These are phyloP conservation scores for Sambucus nigra DNA, from an alignment of 129 eudicot genomes.

Conservation along the genomic window DNA sequence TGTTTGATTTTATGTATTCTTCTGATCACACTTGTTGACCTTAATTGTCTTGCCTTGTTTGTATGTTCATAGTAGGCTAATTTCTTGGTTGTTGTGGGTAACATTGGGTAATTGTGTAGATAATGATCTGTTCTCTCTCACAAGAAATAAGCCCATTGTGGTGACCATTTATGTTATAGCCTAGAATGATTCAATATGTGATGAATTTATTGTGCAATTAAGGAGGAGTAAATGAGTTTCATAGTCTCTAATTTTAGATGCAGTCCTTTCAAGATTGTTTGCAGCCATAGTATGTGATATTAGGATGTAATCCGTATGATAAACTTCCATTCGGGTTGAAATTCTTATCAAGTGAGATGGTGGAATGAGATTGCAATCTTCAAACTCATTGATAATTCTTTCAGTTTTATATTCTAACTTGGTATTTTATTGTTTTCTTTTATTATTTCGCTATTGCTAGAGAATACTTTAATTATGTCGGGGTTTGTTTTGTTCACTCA, in stretches of 20 bases:
- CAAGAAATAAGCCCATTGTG: slow-evolving; percentile 31
- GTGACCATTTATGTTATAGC: slow-evolving; percentile 44
- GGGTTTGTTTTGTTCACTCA: no score
- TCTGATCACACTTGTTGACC: slow-evolving; percentile 25
- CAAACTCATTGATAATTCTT: no score
- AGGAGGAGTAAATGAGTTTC: slow-evolving; percentile 21
- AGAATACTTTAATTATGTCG: no score
- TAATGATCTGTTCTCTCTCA: slow-evolving; percentile 37
- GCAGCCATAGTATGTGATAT: neutral
- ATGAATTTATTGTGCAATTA: slow-evolving; percentile 31
- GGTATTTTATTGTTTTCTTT: no score
- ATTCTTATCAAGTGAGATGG: no score
- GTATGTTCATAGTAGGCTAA: no score
- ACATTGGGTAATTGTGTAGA: slow-evolving; percentile 50
- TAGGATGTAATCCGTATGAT: no score
- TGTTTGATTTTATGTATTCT: slow-evolving; percentile 29
- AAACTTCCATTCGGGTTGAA: no score
- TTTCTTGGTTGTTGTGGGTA: slow-evolving; percentile 31
- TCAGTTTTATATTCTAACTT: no score
- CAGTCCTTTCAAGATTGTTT: slow-evolving; percentile 10
- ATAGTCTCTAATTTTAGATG: no score
- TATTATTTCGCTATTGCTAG: no score
- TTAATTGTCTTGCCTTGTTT: slow-evolving; percentile 1
- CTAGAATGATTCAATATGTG: slow-evolving; percentile 38
- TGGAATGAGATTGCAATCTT: no score